phyloP scores from a whole-genome alignment of 2,329 filamentous ascomycete species.

The Verticillium zaregamsianum region DNA sequence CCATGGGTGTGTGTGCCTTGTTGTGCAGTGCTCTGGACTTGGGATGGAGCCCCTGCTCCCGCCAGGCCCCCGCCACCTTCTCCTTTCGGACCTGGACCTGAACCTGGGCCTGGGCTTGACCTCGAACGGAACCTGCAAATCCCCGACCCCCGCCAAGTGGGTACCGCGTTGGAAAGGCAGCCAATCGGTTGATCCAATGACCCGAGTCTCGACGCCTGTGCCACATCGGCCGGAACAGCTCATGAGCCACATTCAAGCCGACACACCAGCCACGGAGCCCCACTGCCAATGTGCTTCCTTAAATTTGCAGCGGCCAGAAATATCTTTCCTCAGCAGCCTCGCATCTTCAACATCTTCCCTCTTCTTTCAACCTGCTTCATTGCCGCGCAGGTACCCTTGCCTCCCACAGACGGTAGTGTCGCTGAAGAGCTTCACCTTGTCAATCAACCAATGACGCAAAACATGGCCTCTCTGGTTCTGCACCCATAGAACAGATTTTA shows the following conservation, averaged over 20 bases:
- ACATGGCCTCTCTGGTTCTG: too few species aligned
- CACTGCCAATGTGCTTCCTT: background rate
- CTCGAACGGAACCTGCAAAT: background rate
- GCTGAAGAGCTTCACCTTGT: too few species aligned
- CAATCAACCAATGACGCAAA: too few species aligned
- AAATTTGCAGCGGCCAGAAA: background rate
- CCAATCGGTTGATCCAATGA: background rate
- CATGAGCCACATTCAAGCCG: background rate
- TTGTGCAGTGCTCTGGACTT: too few species aligned
- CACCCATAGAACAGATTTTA: too few species aligned
- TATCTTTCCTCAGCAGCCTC: background rate
- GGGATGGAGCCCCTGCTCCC: too few species aligned
- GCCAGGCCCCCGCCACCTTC: too few species aligned
- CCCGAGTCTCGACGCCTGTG: background rate
- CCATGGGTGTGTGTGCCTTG: too few species aligned
- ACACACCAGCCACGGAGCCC: background rate
- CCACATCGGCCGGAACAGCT: background rate
- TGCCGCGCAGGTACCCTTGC: too few species aligned
- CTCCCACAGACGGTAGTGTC: too few species aligned
- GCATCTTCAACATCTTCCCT: background rate
- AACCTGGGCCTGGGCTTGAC: too few species aligned
- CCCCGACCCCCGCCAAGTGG: background rate
- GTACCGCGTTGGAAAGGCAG: background rate
- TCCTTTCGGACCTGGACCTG: too few species aligned
- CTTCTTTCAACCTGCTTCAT: background rate